Evolutionary conservation across 148 eudicot genomes (phyloP).

Genomic region (Camellia sinensis): DNA sequence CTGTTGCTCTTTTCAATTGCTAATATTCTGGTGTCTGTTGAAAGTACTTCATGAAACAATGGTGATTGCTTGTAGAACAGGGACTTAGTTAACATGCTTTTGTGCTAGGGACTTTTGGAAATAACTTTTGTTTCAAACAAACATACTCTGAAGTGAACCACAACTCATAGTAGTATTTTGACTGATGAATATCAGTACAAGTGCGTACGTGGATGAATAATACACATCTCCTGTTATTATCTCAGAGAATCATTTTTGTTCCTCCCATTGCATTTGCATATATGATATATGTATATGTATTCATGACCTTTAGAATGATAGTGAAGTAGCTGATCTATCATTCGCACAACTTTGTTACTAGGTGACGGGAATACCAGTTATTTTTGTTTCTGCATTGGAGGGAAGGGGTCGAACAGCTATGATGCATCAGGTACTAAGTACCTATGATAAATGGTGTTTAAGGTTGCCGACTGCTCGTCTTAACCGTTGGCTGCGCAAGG

Average conservation of each 20-base stretch:
- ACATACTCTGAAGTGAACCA: not conserved
- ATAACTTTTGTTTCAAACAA: not conserved
- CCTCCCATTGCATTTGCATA: not conserved
- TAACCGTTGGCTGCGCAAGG: constrained; percentile 97
- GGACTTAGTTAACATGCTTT: no score
- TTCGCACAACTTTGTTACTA: constrained; percentile 25
- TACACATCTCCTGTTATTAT: not conserved
- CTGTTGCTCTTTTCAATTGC: not conserved
- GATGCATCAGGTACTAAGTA: constrained; percentile 70
- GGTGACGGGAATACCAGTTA: constrained; percentile 93
- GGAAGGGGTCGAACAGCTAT: constrained; percentile 72
- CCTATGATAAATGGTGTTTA: constrained; percentile 89
- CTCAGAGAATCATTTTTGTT: not conserved
- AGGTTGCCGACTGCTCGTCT: constrained; percentile 89
- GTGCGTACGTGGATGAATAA: not conserved
- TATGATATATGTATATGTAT: not conserved
- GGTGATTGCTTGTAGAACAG: no score
- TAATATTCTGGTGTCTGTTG: not conserved
- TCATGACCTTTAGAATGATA: constrained; percentile 1
- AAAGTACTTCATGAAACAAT: not conserved
- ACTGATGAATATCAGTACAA: not conserved
- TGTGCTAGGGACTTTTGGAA: not conserved
- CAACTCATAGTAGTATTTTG: not conserved
- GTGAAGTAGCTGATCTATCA: not conserved
- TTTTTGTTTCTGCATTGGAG: constrained; percentile 85